These are phyloP conservation scores for Onygenales sp. DNA, from an alignment of 2,329 filamentous ascomycete genomes.

Conservation along the genomic window DNA sequence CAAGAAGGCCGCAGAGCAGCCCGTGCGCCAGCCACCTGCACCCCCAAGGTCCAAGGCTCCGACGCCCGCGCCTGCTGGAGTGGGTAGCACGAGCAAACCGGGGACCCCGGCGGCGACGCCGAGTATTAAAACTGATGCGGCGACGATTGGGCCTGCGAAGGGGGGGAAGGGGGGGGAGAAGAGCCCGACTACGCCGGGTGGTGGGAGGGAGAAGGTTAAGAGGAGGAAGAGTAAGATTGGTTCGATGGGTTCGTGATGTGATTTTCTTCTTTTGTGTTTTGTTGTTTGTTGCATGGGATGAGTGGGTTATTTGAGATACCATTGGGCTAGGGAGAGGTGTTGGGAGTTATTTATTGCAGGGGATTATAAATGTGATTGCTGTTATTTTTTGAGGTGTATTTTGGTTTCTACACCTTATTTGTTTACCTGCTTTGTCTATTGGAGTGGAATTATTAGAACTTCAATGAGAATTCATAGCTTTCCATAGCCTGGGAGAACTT, in stretches of 20 bases:
- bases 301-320: not conserved
- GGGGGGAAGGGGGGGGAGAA: constrained; percentile 25
- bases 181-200: constrained; percentile 23
- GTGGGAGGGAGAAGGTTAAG: constrained; percentile 22
- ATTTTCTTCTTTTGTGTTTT: not conserved
- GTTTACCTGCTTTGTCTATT: no score
- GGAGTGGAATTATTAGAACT: no score
- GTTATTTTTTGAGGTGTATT: no score
- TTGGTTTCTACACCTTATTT: no score
- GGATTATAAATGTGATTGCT: no score
- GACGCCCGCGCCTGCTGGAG: constrained; percentile 7
- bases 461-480: no score
- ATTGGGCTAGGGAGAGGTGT: not conserved
- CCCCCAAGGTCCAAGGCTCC: constrained; percentile 4
- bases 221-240: constrained; percentile 25
- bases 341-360: not conserved
- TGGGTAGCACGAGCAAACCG: constrained; percentile 3
- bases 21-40: not conserved
- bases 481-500: no score
- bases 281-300: not conserved
- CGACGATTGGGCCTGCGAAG: constrained; percentile 13
- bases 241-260: constrained; percentile 6
- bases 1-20: constrained; percentile 15
- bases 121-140: constrained; percentile 18
- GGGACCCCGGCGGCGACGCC: constrained; percentile 6